Base-by-base conservation (phyloP, 1,139 yeast species). In the Eremothecium cymbalariae region DNA sequence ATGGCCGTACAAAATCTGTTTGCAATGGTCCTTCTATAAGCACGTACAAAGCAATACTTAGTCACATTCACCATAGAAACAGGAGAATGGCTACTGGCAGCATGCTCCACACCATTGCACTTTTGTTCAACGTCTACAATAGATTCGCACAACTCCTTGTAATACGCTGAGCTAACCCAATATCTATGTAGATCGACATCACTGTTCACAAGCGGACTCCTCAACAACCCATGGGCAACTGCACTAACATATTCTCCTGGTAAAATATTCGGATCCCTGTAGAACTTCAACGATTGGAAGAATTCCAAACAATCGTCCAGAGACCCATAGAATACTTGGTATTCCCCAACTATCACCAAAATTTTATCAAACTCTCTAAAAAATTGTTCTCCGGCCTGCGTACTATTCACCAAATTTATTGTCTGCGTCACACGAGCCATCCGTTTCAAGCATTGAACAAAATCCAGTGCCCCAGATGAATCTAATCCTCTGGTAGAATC, bases 111-210 rank as follows among this genome's bases (percentile, higher is more conserved):
- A n/a, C n/a, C n/a, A n/a, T n/a, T n/a, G n/a, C n/a, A n/a, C n/a
- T n/a, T n/a, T n/a, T n/a, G n/a, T n/a, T n/a, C n/a, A n/a, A n/a
- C n/a, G n/a, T n/a, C n/a, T n/a, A n/a, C n/a, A n/a, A n/a, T n/a
- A n/a, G n/a, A n/a, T n/a, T 11, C 28, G 5, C 15, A 11, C 6
- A 6, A 12, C 4, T 13, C 15, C 11, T 11, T 18, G 27, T 68
- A 73, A 33, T 72, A 68, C 2, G 65, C 59, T 3, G 86, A 76
- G n/a, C 61, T 57, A 38, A 63, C 63, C 93, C 93, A 82, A 47
- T 65, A 64, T 4, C 60, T 59, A 40, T 74, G 76, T 51, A 82
- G 77, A 50, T 81, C 90, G 32, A 62, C 63, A 7, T 85, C 71
- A 4, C 80, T 73, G 38, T 67, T 60, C 19, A 88, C 86, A 27